Evolutionary conservation across 805 yeast genomes (phyloP), one percentile per base, ranked within the genome.

Genomic region (Lipomyces oligophaga): DNA sequence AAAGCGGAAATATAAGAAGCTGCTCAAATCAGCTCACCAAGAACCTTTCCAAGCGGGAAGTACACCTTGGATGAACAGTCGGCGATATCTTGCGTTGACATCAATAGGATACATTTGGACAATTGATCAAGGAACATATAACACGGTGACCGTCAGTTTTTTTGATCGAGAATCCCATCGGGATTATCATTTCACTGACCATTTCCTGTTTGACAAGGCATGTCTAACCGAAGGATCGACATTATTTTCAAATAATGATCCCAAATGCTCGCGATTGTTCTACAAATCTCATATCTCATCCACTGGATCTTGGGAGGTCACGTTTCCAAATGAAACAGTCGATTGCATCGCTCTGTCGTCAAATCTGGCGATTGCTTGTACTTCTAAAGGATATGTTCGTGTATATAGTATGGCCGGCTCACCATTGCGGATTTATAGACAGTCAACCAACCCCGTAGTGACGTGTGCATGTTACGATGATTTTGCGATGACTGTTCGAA

Each of bases 101-200:
- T 26, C 53, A 15, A 36, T 54, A 7, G 98, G 97, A 0, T 85
- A 85, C 61, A 83, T 81, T 0, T 84, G 94, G 78, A 72, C 87
- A 0, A 93, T 85, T 10, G 74, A 76, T 42, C 79, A 74, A 51
- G 80, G 75, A 19, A 69, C 67, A 1, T 76, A 79, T 55, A 77
- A 80, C 49, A 80, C 89, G 32, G 72, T 90, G n/a, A 89, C 96
- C 0, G 86, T 89, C 1, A 78, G 86, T 11, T 90, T 93, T 60
- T 87, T 86, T 60, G 97, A 90, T 62, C 72, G 83, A 43, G 79
- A 86, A 0, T 60, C 74, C 10, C 83, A 81, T 60, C 77, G 80
- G 47, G 96, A 87, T 58, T 86, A 86, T 59, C 90, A 87, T 65
- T 89, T 90, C 67, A 81, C 80, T 38, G 97, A 90, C 65, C 64